Evolutionary conservation across 2,329 filamentous ascomycete species (phyloP), one percentile per base, ranked within the genome.

Genomic region (Cordyceps cateniannulata): DNA sequence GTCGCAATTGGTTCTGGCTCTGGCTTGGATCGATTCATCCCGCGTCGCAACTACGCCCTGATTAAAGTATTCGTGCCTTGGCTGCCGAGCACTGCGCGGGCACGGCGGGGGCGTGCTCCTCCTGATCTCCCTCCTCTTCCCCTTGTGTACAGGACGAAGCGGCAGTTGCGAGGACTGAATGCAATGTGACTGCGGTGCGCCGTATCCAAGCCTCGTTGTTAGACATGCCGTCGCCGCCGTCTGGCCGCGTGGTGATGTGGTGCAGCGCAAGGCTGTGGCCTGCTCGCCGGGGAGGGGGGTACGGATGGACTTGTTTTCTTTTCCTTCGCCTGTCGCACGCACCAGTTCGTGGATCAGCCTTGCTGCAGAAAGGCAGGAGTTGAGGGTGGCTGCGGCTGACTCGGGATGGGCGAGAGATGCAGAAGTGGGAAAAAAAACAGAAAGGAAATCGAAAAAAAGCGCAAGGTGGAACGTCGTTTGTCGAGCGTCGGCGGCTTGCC

Each of bases 41-140:
- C 8, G 38, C 38, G 29, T 56, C 54, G 54, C 54, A 56, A 56
- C 12, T 29, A 24, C 44, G 44, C 27, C 54, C 54, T 56, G 29
- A 56, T 56, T 56, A 27, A 56, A 47, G 42, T 14, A 48, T n/a
- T 38, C 42, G 44, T 38, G 54, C 54, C 32, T 56, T 50, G 29
- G 22, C n/a, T 20, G 18, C 18, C 18, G 20, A 20, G 42, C 42
- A n/a, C 6, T 22, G 16, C 29, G 29, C 6, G 29, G 18, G 51
- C n/a, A 12, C 25, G 20, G 25, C 22, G n/a, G 22, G 5, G 22
- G 14, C 27, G 42, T 10, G 27, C 12, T 32, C 40, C 40, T 29
- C 25, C 40, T n/a, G 38, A n/a, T 27, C 48, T 12, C 18, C 40
- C 40, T 29, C 25, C 53, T 42, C 16, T 25, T 27, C 25, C 27